These are phyloP conservation scores for Mrakia gelida DNA, from an alignment of 768 basidiomycete species.

Conservation along the genomic window DNA sequence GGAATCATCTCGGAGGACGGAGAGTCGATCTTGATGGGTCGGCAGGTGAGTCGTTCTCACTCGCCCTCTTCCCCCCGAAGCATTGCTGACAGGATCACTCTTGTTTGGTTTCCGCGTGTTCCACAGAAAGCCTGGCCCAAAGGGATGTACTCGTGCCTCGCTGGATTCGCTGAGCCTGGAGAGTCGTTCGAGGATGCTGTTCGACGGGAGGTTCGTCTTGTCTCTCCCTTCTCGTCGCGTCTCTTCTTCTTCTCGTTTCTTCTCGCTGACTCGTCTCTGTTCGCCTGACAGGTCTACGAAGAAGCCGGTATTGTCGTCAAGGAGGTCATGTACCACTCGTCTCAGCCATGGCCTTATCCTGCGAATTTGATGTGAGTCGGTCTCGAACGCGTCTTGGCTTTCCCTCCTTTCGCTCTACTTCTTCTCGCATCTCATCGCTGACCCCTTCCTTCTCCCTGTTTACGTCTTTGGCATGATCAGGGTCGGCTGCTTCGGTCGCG, in stretches of 20 bases:
- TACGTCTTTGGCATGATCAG: too few relatives aligned
- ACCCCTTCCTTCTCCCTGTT: not conserved
- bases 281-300: constrained; percentile 63
- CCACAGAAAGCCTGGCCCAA: constrained; percentile 45
- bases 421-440: not conserved
- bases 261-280: not conserved
- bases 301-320: constrained; percentile 87
- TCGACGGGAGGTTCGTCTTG: constrained; percentile 58
- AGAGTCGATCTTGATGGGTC: constrained; percentile 79
- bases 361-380: constrained; percentile 57
- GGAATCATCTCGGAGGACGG: constrained; percentile 71
- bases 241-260: not conserved
- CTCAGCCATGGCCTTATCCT: constrained; percentile 68
- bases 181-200: constrained; percentile 95
- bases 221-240: not conserved
- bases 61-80: not conserved
- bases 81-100: too few relatives aligned
- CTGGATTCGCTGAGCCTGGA: constrained; percentile 56
- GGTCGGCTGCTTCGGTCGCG: constrained; percentile 85
- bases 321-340: constrained; percentile 56
- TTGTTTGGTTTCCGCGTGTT: too few relatives aligned
- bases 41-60: constrained; percentile 57
- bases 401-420: not conserved
- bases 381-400: not conserved
- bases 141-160: constrained; percentile 77